Percentiles rank a stretch among this genome's conserved stretches.
Conservation (phyloP, 129 eudicot species). For the Chrysanthemum lavandulifolium region DNA sequence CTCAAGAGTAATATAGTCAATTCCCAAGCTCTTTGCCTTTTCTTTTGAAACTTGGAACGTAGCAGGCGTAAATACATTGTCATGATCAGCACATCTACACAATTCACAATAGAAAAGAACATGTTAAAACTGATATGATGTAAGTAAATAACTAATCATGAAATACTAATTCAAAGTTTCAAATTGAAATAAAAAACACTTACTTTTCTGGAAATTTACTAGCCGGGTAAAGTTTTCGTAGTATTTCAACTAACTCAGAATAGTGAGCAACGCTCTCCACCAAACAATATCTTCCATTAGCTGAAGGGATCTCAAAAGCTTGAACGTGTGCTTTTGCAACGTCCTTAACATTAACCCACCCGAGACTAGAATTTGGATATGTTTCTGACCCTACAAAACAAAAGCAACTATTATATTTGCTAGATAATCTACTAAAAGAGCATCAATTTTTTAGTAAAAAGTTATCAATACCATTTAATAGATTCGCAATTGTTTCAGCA, state of each 20-base stretch:
- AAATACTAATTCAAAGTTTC: too few relatives aligned
- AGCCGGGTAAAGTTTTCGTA: constrained; percentile 50
- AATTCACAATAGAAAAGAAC: background rate
- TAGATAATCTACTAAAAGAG: too few relatives aligned
- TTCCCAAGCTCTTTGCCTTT: constrained; percentile 49
- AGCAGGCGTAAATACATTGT: constrained; percentile 43
- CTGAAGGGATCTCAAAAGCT: constrained; percentile 68
- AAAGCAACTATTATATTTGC: background rate
- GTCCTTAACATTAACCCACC: constrained; percentile 73
- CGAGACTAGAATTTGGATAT: constrained; percentile 41
- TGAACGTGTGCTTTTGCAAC: constrained; percentile 67
- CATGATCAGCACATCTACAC: constrained; percentile 61
- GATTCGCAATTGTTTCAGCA: constrained; percentile 27
- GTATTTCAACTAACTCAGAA: constrained; percentile 42
- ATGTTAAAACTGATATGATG: background rate
- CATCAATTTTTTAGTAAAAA: too few relatives aligned
- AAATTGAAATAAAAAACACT: constrained; percentile 7
- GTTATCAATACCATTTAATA: constrained; percentile 30
- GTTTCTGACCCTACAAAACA: constrained; percentile 31
- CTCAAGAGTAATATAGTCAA: constrained; percentile 46
- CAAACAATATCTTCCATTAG: constrained; percentile 65
- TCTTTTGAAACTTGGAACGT: constrained; percentile 51
- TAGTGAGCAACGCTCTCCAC: constrained; percentile 49
- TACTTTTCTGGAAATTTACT: constrained; percentile 52
- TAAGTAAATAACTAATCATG: too few relatives aligned